Evolutionary conservation across 805 yeast species (phyloP).

Genomic region (Candida xyloterini): DNA sequence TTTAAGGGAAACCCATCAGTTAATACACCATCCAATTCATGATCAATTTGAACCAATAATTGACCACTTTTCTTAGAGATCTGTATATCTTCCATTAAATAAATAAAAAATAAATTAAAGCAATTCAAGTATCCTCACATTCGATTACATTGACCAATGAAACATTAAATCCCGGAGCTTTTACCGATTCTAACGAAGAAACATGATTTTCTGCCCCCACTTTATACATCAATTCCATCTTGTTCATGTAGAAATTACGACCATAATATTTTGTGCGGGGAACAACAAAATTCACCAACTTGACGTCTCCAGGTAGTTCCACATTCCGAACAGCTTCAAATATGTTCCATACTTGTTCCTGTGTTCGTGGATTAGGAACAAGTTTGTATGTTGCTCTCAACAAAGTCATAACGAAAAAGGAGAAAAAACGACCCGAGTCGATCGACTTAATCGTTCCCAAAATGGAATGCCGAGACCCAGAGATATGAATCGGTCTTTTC

Average conservation of each 20-base stretch:
- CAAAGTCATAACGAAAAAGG: slow-evolving; percentile 1
- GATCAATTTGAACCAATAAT: slow-evolving; percentile 7
- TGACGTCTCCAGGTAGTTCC: background rate
- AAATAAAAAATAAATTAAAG: slow-evolving; percentile 3
- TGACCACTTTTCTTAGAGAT: slow-evolving; percentile 3
- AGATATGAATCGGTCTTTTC: too few species aligned
- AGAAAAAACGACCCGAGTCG: background rate
- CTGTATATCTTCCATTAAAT: slow-evolving; percentile 8
- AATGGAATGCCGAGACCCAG: background rate
- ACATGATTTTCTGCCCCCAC: slow-evolving; percentile 1
- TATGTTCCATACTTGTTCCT: slow-evolving; percentile 23
- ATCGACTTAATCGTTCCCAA: background rate
- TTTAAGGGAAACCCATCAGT: background rate
- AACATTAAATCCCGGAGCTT: background rate
- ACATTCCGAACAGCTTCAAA: slow-evolving; percentile 8
- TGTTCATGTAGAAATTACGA: background rate
- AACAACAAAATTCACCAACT: background rate
- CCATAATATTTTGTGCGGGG: slow-evolving; percentile 19
- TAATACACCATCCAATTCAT: background rate
- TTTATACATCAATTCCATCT: slow-evolving; percentile 1
- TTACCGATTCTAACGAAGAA: background rate
- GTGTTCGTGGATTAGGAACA: slow-evolving; percentile 19
- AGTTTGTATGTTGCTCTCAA: slow-evolving; percentile 8
- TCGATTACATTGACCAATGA: background rate
- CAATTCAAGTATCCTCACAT: background rate